These are phyloP conservation scores for Chernovozyma aurita DNA, from an alignment of 1,139 yeast species.

Conservation along the genomic window DNA sequence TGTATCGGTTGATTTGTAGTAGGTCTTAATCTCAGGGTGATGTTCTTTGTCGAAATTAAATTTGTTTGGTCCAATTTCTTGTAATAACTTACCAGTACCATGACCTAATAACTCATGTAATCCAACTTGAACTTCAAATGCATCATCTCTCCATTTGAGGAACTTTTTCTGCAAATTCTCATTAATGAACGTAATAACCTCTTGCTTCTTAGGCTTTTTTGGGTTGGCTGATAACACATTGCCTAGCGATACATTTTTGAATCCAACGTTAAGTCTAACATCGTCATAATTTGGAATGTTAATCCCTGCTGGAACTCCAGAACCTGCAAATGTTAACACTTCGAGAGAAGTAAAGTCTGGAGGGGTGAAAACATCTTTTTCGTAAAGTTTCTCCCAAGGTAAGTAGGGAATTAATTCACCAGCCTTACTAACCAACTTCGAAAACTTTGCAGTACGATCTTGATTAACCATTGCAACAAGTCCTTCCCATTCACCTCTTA, in stretches of 20 bases:
- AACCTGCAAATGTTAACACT: slow-evolving; percentile 83
- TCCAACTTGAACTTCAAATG: slow-evolving; percentile 91
- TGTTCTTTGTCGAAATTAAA: slow-evolving; percentile 65
- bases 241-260: slow-evolving; percentile 85
- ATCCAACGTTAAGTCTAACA: slow-evolving; percentile 75
- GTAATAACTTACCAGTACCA: slow-evolving; percentile 79
- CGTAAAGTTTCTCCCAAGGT: slow-evolving; percentile 75
- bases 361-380: slow-evolving; percentile 81
- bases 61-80: slow-evolving; percentile 56
- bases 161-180: slow-evolving; percentile 50
- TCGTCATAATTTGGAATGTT: slow-evolving; percentile 91
- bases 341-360: slow-evolving; percentile 91
- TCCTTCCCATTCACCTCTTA: slow-evolving; percentile 93
- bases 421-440: slow-evolving; percentile 63
- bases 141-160: slow-evolving; percentile 71
- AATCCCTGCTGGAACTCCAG: slow-evolving; percentile 90
- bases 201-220: slow-evolving; percentile 58
- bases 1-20: slow-evolving; percentile 75
- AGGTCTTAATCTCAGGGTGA: slow-evolving; percentile 66
- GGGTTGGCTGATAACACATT: slow-evolving; percentile 71
- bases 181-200: slow-evolving; percentile 63
- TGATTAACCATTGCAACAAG: slow-evolving; percentile 89
- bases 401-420: slow-evolving; percentile 56
- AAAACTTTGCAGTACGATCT: slow-evolving; percentile 78
- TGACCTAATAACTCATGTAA: slow-evolving; percentile 91